A percentile compares a stretch with the other conserved stretches of the same genome.
phyloP scores from a whole-genome alignment of 495 filamentous ascomycete genomes.

The Penicillium canariense region DNA sequence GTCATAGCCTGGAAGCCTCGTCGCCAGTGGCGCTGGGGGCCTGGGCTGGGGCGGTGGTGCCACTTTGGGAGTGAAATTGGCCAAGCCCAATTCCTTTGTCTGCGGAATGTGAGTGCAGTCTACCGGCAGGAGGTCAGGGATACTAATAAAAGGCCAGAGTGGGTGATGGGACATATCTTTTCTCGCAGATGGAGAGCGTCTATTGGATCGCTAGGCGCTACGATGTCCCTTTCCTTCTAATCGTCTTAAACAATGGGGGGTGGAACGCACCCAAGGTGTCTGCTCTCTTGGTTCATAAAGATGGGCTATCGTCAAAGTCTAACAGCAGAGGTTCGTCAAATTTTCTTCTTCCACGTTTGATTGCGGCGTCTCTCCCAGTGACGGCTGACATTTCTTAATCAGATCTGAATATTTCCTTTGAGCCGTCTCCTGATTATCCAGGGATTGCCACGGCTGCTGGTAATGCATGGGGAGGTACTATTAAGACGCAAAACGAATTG shows the following conservation, averaged over 20 bases:
- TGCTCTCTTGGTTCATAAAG: slow-evolving; percentile 69
- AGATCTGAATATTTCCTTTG: slow-evolving; percentile 74
- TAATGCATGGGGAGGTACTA: slow-evolving; percentile 20
- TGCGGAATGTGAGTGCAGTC: slow-evolving; percentile 21
- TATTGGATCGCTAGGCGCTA: slow-evolving; percentile 89
- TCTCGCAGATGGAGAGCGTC: slow-evolving; percentile 76
- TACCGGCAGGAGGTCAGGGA: not conserved
- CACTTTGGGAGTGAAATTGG: slow-evolving; percentile 79
- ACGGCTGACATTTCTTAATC: slow-evolving; percentile 23
- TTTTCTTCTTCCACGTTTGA: too few relatives aligned
- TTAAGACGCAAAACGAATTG: slow-evolving; percentile 13
- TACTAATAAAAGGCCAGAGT: slow-evolving; percentile 39
- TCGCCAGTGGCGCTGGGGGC: slow-evolving; percentile 71
- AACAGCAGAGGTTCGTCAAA: slow-evolving; percentile 17
- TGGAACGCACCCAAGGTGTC: slow-evolving; percentile 78
- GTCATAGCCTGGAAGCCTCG: slow-evolving; percentile 17
- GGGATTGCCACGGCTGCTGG: slow-evolving; percentile 80
- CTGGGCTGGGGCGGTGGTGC: slow-evolving; percentile 91
- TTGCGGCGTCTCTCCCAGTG: not conserved
- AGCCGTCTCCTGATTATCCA: slow-evolving; percentile 74
- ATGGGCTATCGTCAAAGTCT: slow-evolving; percentile 44
- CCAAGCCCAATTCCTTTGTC: slow-evolving; percentile 32
- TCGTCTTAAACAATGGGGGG: slow-evolving; percentile 81
- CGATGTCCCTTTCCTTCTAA: slow-evolving; percentile 81
- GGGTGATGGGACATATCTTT: slow-evolving; percentile 84